Conservation (phyloP, 2,329 filamentous ascomycete species). For the Bipolaris oryzae region DNA sequence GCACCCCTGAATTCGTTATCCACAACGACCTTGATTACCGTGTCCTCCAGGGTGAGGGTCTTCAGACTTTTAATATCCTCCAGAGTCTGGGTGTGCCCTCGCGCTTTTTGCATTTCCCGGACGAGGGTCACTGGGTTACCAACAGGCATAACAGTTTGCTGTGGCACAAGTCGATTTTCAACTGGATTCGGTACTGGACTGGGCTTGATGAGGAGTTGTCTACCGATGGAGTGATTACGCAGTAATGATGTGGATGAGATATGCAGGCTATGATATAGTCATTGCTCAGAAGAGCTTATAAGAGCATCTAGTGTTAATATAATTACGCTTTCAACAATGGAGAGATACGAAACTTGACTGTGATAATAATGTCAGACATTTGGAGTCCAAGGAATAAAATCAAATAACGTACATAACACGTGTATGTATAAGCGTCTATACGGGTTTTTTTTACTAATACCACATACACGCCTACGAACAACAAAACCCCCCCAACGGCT, state of each 20-base stretch:
- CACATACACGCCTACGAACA: background rate
- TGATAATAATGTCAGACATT: no score
- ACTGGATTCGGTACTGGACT: slow-evolving; percentile 45
- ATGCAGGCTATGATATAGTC: background rate
- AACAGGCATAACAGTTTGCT: slow-evolving; percentile 88
- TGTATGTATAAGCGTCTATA: no score
- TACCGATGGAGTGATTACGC: slow-evolving; percentile 40
- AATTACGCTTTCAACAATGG: no score
- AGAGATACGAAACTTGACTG: no score
- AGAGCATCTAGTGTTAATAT: no score
- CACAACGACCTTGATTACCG: slow-evolving; percentile 90
- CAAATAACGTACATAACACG: no score
- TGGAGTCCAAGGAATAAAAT: no score
- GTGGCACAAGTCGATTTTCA: slow-evolving; percentile 70
- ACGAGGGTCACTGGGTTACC: slow-evolving; percentile 80
- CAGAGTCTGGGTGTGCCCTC: slow-evolving; percentile 78
- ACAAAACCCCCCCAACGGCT: background rate
- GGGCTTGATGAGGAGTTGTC: slow-evolving; percentile 40
- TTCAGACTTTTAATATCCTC: slow-evolving; percentile 83
- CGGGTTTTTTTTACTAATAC: no score
- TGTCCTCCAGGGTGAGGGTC: slow-evolving; percentile 81
- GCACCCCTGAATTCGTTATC: slow-evolving; percentile 85
- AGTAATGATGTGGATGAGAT: slow-evolving; percentile 21
- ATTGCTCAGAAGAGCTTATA: no score
- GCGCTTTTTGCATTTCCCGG: slow-evolving; percentile 79